Base-by-base conservation (phyloP, 768 basidiomycete genomes). In the Pulveroboletus sp. region DNA sequence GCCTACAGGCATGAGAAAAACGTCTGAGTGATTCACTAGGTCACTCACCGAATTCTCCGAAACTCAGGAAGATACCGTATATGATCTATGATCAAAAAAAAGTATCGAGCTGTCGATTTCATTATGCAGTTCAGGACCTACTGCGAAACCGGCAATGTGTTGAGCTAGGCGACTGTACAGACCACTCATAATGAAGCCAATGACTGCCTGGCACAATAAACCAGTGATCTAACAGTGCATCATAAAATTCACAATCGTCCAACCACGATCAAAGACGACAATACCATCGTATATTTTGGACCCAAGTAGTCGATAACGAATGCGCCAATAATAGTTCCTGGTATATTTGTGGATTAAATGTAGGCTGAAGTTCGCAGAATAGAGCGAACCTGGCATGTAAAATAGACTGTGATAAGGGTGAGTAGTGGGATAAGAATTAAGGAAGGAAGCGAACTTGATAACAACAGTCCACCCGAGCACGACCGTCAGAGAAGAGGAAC, bases 181-280 rank as follows among this genome's bases (percentile, higher is more conserved):
- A 1, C 90, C 94, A 54, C 88, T 88, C 85, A 97, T 89, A 66
- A 91, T 80, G 70, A 96, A 96, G 6, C 94, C 89, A 42, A 89
- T 72, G 54, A 88, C 43, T 2, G 86, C 83, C 65, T 91, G 89
- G 24, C 68, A 57, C 26, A 89, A 36, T 9, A 90, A 75, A 39
- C 89, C 88, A 26, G 62, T 57, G 56, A 90, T 89, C 85, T 86
- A 39, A 17, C 8, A 32, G 57, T 7, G 36, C 32, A 14, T 15
- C 32, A 35, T 35, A 43, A 49, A 37, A 26, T 45, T 46, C 24
- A 50, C 18, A 9, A 21, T 24, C 30, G 12, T 28, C 15, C 15
- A 18, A 11, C 10, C 24, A 45, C 24, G 32, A 42, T 24, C 33
- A 10, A 17, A 5, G 2, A 17, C 4, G 3, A 54, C 27, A 57